Evolutionary conservation across 2,329 filamentous ascomycete species (phyloP).

Genomic region (Truncatella angustata): DNA sequence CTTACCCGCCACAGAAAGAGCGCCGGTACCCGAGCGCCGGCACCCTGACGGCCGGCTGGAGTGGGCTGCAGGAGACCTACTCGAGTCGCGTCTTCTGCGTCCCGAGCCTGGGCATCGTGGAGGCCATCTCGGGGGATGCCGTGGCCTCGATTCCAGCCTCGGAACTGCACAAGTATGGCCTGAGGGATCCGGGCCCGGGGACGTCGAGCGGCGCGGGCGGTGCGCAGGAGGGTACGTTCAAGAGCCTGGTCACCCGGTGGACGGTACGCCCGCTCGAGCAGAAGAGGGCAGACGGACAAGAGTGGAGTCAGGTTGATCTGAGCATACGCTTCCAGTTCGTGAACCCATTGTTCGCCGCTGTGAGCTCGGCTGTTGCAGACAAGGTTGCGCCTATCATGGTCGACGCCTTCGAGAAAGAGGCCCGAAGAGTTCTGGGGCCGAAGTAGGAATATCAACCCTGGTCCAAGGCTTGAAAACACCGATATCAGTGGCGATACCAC

Average conservation of each 20-base stretch:
- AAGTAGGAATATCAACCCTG: no score
- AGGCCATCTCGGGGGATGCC: conserved; percentile 68
- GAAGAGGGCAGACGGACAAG: conserved; percentile 25
- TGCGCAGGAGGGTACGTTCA: conserved; percentile 52
- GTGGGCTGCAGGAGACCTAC: conserved; percentile 79
- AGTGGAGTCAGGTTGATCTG: conserved; percentile 71
- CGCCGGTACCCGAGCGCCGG: conserved; percentile 70
- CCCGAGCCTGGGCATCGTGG: conserved; percentile 63
- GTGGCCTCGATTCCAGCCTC: conserved; percentile 39
- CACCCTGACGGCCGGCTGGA: conserved; percentile 82
- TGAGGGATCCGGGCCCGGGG: conserved; percentile 14
- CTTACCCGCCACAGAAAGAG: conserved; percentile 19
- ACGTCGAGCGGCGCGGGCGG: background rate
- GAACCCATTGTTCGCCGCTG: conserved; percentile 81
- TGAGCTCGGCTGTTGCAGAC: conserved; percentile 79
- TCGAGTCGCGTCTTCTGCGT: conserved; percentile 77
- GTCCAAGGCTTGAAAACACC: no score
- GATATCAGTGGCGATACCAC: no score
- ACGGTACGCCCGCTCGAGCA: conserved; percentile 52
- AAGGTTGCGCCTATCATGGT: conserved; percentile 88
- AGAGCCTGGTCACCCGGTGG: conserved; percentile 70
- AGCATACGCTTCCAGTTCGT: conserved; percentile 79
- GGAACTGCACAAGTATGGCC: conserved; percentile 28
- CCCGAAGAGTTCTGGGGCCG: conserved; percentile 53
- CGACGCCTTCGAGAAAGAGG: conserved; percentile 84